Base-by-base conservation (phyloP, 371 early-diverging fungal species). In the Mortierella sp. region DNA sequence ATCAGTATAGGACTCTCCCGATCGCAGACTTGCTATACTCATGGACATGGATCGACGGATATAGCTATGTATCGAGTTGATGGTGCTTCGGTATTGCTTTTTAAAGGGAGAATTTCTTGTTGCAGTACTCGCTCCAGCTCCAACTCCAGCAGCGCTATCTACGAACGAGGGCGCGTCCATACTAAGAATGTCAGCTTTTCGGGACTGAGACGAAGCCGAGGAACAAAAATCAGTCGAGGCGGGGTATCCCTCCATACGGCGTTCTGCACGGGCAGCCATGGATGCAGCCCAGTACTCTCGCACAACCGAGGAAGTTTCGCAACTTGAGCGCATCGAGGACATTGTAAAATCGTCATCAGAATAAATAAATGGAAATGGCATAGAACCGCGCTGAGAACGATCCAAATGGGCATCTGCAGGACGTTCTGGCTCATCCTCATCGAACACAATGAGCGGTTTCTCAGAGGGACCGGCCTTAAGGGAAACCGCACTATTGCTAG, bases 261-360 rank as follows among this genome's bases (percentile, higher is more conserved):
- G 79, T 45, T 73, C 74, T 16, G 79, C 55, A 3, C 79, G 74
- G 4, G 74, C 79, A 13, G 67, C 60, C 67, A 66, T 73, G 28
- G 72, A 73, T 28, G 78, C 78, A 3, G 66, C 78, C 78, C 78
- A 78, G 63, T 78, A 78, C 50, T 69, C 32, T 16, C 70, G 65
- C 15, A 78, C 64, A 0, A 78, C 78, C 1, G 79, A 70, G 2
- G 79, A 79, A 4, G 69, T 59, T 32, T 77, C 77, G 7, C 53
- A 71, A 28, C 67, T 75, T 22, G 69, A 69, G 0, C 65, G 62
- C 63, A 63, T 66, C 33, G 67, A 67, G n/a, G 76, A 76, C 66
- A 65, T 65, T 0, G 70, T 66, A 41, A 47, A 76, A 16, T 69
- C 66, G 5, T 66, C 71, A 9, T 70, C 66, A 7, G 62, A 55